Conservation (phyloP, 805 yeast genomes). For the Yarrowia divulgata region DNA sequence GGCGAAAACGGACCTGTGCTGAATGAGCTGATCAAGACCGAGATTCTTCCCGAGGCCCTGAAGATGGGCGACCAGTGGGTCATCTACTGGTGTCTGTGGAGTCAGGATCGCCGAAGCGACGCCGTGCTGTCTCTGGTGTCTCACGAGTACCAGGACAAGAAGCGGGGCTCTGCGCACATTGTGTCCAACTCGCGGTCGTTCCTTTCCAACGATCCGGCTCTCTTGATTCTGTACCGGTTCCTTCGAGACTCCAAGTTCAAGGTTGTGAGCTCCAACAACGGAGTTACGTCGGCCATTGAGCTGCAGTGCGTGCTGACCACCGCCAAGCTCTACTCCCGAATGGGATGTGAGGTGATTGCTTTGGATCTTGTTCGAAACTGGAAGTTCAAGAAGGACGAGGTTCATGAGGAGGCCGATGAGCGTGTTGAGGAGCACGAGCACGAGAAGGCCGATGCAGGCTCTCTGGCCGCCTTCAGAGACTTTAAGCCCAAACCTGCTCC, state of each 20-base stretch:
- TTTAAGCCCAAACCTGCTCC: slow-evolving; percentile 13
- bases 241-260: slow-evolving; percentile 55
- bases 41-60: slow-evolving; percentile 64
- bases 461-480: slow-evolving; percentile 12
- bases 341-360: slow-evolving; percentile 90
- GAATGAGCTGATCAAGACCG: slow-evolving; percentile 57
- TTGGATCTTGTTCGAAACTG: slow-evolving; percentile 69
- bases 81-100: slow-evolving; percentile 82
- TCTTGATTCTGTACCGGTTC: slow-evolving; percentile 68
- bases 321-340: slow-evolving; percentile 71
- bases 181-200: slow-evolving; percentile 49
- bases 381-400: slow-evolving; percentile 56
- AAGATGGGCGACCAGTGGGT: slow-evolving; percentile 78
- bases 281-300: slow-evolving; percentile 61
- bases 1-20: slow-evolving; percentile 64
- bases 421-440: neutral
- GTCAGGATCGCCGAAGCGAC: slow-evolving; percentile 56
- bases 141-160: slow-evolving; percentile 27
- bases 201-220: slow-evolving; percentile 81
- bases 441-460: slow-evolving; percentile 18
- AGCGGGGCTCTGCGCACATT: slow-evolving; percentile 19
- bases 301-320: slow-evolving; percentile 67
- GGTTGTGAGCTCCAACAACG: slow-evolving; percentile 55
- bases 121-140: slow-evolving; percentile 69
- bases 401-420: neutral